Evolutionary conservation across 2,329 filamentous ascomycete genomes (phyloP).

Genomic region (Botryotinia convoluta): DNA sequence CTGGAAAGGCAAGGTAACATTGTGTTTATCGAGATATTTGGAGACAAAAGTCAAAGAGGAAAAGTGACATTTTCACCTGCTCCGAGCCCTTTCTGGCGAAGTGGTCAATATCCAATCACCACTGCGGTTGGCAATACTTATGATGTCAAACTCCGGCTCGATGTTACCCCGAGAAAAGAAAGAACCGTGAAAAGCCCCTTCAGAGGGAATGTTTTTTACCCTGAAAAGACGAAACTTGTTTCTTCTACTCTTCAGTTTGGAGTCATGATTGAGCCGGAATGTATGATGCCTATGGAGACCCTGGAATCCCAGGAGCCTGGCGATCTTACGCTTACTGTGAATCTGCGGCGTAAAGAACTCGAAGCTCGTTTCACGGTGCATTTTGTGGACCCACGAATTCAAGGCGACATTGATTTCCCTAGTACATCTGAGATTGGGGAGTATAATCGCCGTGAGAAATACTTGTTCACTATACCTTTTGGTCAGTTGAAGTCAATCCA

Average conservation of each 20-base stretch:
- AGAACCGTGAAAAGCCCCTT: slow-evolving; percentile 27
- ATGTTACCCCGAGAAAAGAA: not conserved
- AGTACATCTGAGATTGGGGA: slow-evolving; percentile 21
- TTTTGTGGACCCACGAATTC: slow-evolving; percentile 31
- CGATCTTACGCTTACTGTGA: slow-evolving; percentile 41
- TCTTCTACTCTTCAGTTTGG: slow-evolving; percentile 60
- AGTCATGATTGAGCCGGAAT: slow-evolving; percentile 49
- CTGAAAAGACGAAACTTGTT: slow-evolving; percentile 42
- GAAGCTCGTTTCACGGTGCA: slow-evolving; percentile 43
- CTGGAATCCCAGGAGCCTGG: not conserved
- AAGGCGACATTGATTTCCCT: slow-evolving; percentile 22
- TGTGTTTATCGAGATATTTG: slow-evolving; percentile 53
- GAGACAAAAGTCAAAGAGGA: slow-evolving; percentile 43
- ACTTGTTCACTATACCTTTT: slow-evolving; percentile 41
- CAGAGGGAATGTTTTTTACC: slow-evolving; percentile 34
- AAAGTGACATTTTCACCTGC: slow-evolving; percentile 58
- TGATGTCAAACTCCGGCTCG: not conserved
- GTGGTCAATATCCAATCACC: not conserved
- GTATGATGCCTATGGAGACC: slow-evolving; percentile 49
- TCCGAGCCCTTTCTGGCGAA: slow-evolving; percentile 52
- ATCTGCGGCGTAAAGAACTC: slow-evolving; percentile 43
- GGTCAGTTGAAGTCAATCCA: slow-evolving; percentile 47
- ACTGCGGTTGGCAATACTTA: not conserved
- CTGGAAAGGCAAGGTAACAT: slow-evolving; percentile 38
- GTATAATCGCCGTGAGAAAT: slow-evolving; percentile 33